These are phyloP conservation scores for Metschnikowia dekortorum DNA, from an alignment of 805 yeast genomes.

Conservation along the genomic window DNA sequence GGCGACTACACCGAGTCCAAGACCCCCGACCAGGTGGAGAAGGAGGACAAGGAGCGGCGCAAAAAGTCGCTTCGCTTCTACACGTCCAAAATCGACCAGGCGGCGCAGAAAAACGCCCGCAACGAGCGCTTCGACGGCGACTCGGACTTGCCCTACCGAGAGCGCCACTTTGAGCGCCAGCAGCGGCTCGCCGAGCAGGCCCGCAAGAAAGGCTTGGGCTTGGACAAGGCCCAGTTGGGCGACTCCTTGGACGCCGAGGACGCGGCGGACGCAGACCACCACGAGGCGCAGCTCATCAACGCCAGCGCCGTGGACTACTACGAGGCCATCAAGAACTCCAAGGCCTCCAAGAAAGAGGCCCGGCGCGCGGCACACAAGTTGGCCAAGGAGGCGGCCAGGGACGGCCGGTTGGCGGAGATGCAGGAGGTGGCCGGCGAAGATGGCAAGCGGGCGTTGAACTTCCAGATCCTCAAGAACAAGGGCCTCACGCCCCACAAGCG, in stretches of 20 bases:
- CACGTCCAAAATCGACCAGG: conserved; percentile 93
- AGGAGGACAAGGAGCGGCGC: conserved; percentile 77
- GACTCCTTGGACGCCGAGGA: conserved; percentile 55
- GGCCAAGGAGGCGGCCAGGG: conserved; percentile 77
- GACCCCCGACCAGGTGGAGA: conserved; percentile 70
- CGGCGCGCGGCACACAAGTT: conserved; percentile 61
- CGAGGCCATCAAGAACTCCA: conserved; percentile 45
- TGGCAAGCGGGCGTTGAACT: conserved; percentile 93
- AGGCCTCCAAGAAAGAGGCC: conserved; percentile 44
- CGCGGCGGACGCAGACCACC: conserved; percentile 44
- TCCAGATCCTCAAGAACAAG: conserved; percentile 92
- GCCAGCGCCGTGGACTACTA: conserved; percentile 54
- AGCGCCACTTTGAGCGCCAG: conserved; percentile 84
- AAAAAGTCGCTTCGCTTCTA: conserved; percentile 86
- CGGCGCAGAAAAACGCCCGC: conserved; percentile 50
- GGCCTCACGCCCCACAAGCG: conserved; percentile 91
- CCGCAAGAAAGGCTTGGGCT: conserved; percentile 63
- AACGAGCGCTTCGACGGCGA: conserved; percentile 68
- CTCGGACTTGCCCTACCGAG: conserved; percentile 85
- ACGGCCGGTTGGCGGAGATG: conserved; percentile 75
- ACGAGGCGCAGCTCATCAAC: conserved; percentile 38
- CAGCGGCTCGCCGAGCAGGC: conserved; percentile 87
- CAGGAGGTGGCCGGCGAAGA: conserved; percentile 62
- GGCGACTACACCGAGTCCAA: conserved; percentile 68
- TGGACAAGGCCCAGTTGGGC: conserved; percentile 47